A percentile compares a stretch with the other conserved stretches of the same genome.
Conservation (phyloP, 2,329 filamentous ascomycete species). For the Polytolypa hystricis region DNA sequence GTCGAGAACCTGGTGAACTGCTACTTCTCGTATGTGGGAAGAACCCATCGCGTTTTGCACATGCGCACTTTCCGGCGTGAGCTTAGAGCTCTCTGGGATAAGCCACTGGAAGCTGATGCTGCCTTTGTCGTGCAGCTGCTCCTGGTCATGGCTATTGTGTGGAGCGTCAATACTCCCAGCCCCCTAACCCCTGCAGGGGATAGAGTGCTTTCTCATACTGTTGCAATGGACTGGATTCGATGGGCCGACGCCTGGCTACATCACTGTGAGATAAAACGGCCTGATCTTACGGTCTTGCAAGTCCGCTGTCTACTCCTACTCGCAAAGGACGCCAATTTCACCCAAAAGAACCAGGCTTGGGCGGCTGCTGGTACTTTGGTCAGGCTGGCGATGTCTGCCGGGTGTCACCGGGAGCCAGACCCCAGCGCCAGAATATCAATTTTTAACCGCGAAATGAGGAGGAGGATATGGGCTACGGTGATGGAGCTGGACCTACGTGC, state of each 20-base stretch:
- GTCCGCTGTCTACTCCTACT: slow-evolving; percentile 41
- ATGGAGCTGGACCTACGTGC: slow-evolving; percentile 47
- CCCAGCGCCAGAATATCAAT: slow-evolving; percentile 23
- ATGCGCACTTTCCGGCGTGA: slow-evolving; percentile 30
- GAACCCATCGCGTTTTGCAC: slow-evolving; percentile 30
- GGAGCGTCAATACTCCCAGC: slow-evolving; percentile 16
- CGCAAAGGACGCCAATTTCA: slow-evolving; percentile 40
- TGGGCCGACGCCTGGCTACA: slow-evolving; percentile 86
- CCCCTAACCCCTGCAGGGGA: slow-evolving; percentile 1
- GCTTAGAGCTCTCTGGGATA: slow-evolving; percentile 25
- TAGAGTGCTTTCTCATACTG: slow-evolving; percentile 12
- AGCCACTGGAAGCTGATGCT: slow-evolving; percentile 19
- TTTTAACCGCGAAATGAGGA: slow-evolving; percentile 38
- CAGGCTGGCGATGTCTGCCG: slow-evolving; percentile 42
- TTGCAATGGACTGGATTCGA: slow-evolving; percentile 58
- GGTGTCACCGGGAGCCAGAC: slow-evolving; percentile 37
- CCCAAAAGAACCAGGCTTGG: slow-evolving; percentile 46
- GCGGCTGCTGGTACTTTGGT: slow-evolving; percentile 40
- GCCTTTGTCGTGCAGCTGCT: slow-evolving; percentile 27
- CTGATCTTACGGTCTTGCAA: slow-evolving; percentile 40
- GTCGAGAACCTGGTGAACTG: slow-evolving; percentile 28
- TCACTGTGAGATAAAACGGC: slow-evolving; percentile 54
- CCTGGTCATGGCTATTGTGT: slow-evolving; percentile 28
- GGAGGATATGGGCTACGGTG: slow-evolving; percentile 47
- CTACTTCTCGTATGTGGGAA: slow-evolving; percentile 31